Evolutionary conservation across 768 basidiomycete genomes (phyloP), one percentile per base, ranked within the genome.

Genomic region (Mycena galericulata): DNA sequence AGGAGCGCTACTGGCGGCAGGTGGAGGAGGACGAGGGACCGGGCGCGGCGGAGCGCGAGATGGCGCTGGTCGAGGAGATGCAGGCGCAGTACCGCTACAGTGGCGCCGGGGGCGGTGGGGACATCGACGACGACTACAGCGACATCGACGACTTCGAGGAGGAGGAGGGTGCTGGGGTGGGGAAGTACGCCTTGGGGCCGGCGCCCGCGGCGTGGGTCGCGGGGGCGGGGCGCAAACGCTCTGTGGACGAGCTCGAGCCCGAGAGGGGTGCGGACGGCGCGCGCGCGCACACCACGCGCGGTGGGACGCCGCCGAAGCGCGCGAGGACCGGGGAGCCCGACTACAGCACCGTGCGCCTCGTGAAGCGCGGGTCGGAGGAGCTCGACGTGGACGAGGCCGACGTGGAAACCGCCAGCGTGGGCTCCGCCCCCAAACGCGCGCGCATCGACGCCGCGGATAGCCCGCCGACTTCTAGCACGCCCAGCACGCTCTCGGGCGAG

Each of bases 11-110:
- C 7, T 77, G 77, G 9, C 76, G 76, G 22, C 78, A 78, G 30
- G 78, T 80, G 43, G 77, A 76, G 14, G 79, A 74, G 51, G 79
- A 80, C 45, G 76, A 79, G 20, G 83, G 80, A 29, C 81, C 74
- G 3, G 73, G 71, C 0, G 65, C 60, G 43, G 50, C 36, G 18
- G 71, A 71, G 59, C 61, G 56, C 61, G 65, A 61, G 72, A 71
- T 41, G 63, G 46, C 27, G 75, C 70, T 27, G 74, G 69, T 51
- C 43, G 64, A 40, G 60, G 56, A 47, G 43, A 61, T 17, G 68
- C 60, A 18, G 62, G 53, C 60, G 50, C 49, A 29, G 27, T 36
- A 36, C 34, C 30, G 10, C n/a, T n/a, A n/a, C n/a, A 50, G 43
- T 46, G 49, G 54, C 12, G 45, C 67, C 55, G 66, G 4, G 20